These are phyloP conservation scores for Alternaria sp. DNA, from an alignment of 2,329 filamentous ascomycete species.

Conservation along the genomic window DNA sequence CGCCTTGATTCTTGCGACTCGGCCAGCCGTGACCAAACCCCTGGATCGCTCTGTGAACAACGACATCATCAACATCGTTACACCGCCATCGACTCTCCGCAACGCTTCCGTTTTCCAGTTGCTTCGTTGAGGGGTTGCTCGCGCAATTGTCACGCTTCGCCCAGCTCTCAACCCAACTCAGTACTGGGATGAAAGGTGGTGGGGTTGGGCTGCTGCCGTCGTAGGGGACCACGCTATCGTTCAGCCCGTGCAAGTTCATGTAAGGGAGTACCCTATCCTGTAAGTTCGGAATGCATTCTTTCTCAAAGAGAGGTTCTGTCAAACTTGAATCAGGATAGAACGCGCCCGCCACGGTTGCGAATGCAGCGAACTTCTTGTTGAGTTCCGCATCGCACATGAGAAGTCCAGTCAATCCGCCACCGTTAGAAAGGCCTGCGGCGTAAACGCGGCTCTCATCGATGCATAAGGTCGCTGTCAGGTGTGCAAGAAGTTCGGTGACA, in stretches of 20 bases:
- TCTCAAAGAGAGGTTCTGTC: conserved; percentile 25
- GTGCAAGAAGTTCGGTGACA: conserved; percentile 48
- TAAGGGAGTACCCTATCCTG: conserved; percentile 14
- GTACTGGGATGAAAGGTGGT: conserved; percentile 22
- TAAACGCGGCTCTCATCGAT: conserved; percentile 54
- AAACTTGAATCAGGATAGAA: conserved; percentile 45
- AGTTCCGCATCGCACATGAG: conserved; percentile 53
- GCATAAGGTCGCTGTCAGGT: conserved; percentile 50
- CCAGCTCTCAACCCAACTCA: conserved; percentile 20
- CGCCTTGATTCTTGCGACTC: conserved; percentile 19
- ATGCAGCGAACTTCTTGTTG: conserved; percentile 54
- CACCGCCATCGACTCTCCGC: conserved; percentile 23
- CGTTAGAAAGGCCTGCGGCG: conserved; percentile 59
- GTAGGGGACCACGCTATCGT: conserved; percentile 31
- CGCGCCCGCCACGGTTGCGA: conserved; percentile 54
- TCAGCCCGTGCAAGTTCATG: conserved; percentile 29
- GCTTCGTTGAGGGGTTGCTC: neutral
- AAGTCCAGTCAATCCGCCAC: conserved; percentile 57
- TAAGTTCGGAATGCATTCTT: conserved; percentile 11
- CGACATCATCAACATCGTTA: conserved; percentile 12
- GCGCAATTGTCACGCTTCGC: conserved; percentile 13
- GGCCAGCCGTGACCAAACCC: conserved; percentile 36
- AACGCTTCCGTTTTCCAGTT: conserved; percentile 17
- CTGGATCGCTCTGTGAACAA: conserved; percentile 22
- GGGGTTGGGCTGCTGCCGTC: conserved; percentile 23